A percentile compares a stretch with the other conserved stretches of the same genome.
These are phyloP conservation scores for Monoraphidium neglectum DNA, from an alignment of 139 green algal genomes.

Conservation along the genomic window DNA sequence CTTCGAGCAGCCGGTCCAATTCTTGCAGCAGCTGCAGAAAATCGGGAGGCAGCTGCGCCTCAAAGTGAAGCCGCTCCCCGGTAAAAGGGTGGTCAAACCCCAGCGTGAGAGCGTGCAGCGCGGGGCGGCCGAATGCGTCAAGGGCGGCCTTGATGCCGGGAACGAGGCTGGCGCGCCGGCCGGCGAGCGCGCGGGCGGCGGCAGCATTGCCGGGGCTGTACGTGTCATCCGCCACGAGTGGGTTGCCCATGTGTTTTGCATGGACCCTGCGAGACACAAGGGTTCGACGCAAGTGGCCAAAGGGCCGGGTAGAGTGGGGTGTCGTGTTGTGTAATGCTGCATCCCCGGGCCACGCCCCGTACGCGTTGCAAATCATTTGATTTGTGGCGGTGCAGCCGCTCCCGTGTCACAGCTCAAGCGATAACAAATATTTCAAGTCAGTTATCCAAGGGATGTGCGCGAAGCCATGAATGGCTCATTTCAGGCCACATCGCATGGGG, in stretches of 20 bases:
- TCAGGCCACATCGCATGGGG: neutral
- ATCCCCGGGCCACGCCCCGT: neutral
- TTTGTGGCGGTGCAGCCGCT: neutral
- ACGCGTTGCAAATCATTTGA: neutral
- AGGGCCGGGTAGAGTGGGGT: neutral
- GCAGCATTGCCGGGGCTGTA: conserved; percentile 74
- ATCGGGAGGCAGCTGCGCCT: conserved; percentile 65
- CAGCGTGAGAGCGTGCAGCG: conserved; percentile 83
- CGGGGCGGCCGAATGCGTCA: conserved; percentile 58
- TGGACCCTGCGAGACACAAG: conserved; percentile 68
- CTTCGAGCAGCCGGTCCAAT: neutral
- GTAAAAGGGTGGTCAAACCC: conserved; percentile 77
- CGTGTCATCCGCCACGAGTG: conserved; percentile 86
- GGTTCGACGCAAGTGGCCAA: neutral
- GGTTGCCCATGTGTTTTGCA: conserved; percentile 80
- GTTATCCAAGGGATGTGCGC: neutral
- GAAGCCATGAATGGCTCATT: neutral
- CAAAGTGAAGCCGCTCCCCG: conserved; percentile 66
- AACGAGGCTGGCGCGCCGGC: conserved; percentile 20
- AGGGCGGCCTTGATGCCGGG: conserved; percentile 16
- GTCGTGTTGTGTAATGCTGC: neutral
- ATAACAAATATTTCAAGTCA: neutral
- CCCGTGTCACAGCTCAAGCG: neutral
- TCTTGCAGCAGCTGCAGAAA: conserved; percentile 37
- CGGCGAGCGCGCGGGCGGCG: conserved; percentile 12